phyloP scores from a whole-genome alignment of 2,329 filamentous ascomycete genomes.

The Elsinoe arachidis region DNA sequence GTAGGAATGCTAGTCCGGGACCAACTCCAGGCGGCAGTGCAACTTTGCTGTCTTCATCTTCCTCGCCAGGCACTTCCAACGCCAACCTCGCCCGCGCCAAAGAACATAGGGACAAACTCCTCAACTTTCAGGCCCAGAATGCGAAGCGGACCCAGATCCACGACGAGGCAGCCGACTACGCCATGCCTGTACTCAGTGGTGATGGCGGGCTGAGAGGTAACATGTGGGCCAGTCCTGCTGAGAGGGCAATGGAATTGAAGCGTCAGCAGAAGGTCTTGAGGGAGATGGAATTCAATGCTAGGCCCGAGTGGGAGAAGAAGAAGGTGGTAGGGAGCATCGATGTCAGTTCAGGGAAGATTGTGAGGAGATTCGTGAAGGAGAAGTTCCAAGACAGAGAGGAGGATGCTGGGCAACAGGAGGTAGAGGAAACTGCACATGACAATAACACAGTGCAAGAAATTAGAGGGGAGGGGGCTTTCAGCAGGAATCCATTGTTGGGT shows the following conservation, averaged over 20 bases:
- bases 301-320: constrained; percentile 82
- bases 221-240: constrained; percentile 77
- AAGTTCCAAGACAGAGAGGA: constrained; percentile 46
- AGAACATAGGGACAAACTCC: constrained; percentile 70
- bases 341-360: constrained; percentile 65
- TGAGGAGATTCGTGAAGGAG: constrained; percentile 58
- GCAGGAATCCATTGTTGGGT: constrained; percentile 58
- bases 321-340: constrained; percentile 79
- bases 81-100: constrained; percentile 61
- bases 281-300: constrained; percentile 78
- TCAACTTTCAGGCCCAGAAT: constrained; percentile 78
- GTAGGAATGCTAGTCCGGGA: constrained; percentile 14
- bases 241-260: constrained; percentile 74
- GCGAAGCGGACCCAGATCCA: constrained; percentile 73
- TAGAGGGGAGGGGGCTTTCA: constrained; percentile 48
- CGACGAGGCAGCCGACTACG: constrained; percentile 73
- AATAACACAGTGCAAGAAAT: constrained; percentile 17
- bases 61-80: constrained; percentile 32
- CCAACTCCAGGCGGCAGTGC: background rate
- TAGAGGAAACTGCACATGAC: constrained; percentile 21
- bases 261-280: constrained; percentile 73
- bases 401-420: constrained; percentile 26
- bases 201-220: constrained; percentile 31
- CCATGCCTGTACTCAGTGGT: constrained; percentile 50
- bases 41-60: constrained; percentile 18